Base-by-base conservation (phyloP, 805 yeast genomes). In the Zygotorulaspora sp. region DNA sequence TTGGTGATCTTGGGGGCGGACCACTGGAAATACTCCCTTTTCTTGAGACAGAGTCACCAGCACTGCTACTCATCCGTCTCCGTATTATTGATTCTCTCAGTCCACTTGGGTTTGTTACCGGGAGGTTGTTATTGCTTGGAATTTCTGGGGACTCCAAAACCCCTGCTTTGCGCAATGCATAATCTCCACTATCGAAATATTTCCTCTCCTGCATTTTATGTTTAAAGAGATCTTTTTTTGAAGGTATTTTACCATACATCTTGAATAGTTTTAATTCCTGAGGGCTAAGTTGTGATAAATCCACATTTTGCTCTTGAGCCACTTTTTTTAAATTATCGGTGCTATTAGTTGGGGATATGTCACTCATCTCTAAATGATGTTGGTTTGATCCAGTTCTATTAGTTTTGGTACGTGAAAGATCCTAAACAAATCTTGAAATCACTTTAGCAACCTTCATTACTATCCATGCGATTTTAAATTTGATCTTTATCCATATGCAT, bases 121-220 rank as follows among this genome's bases (percentile, higher is more conserved):
- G 65, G 14, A 57, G 35, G 38, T 54, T 59, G 37, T 59, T 58
- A 32, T 46, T 55, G 29, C 58, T 55, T n/a, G n/a, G n/a, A 3
- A 45, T 40, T 17, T 52, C 59, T 31, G 53, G 57, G 3, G 51
- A 36, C 19, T 51, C 62, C 9, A 49, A 42, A 9, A 68, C 67
- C 6, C 86, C 86, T 2, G 79, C 84, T 58, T 71, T 80, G 50
- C 78, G 83, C 73, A 88, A 74, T 8, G 96, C 96, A 61, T 88
- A 88, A 63, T 88, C 97, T 7, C 96, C 96, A 45, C 94, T 83
- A 57, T 88, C 97, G 55, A 88, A 89, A 62, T 83, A 88, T 66
- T 87, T 89, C 52, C 95, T 77, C 47, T 88, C 96, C 62, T 83
- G 84, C 52, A 85, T 66, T 57, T 83, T 85, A 44, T 81, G 76